phyloP scores from a whole-genome alignment of 495 filamentous ascomycete species.

The Neurospora sp. region DNA sequence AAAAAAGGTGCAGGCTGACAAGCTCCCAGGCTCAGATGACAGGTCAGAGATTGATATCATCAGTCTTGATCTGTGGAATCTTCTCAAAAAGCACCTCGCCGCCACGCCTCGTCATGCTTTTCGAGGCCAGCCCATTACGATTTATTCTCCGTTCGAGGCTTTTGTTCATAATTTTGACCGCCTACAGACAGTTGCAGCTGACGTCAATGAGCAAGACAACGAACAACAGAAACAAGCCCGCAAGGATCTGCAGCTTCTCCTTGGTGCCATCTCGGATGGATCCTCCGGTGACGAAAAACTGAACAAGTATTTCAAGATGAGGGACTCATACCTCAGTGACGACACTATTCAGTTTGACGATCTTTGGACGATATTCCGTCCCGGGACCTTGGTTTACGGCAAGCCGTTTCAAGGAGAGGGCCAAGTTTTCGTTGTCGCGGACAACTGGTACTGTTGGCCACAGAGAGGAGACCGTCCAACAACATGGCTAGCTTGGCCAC shows the following conservation, averaged over 20 bases:
- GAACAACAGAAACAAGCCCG: background rate
- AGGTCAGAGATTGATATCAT: background rate
- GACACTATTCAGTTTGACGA: slow-evolving; percentile 3
- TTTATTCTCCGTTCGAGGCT: background rate
- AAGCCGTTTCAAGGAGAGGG: background rate
- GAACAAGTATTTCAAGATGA: slow-evolving; percentile 1
- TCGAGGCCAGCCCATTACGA: background rate
- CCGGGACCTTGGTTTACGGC: background rate
- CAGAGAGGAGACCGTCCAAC: background rate
- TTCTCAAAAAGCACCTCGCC: background rate
- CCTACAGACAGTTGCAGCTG: background rate
- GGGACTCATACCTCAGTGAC: background rate
- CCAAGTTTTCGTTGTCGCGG: slow-evolving; percentile 2
- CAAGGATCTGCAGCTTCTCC: background rate
- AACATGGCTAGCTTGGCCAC: background rate
- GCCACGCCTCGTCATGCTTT: background rate
- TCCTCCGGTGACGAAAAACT: slow-evolving; percentile 5
- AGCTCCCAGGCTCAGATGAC: background rate
- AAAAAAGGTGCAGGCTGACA: background rate
- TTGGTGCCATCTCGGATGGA: background rate
- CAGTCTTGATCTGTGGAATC: background rate
- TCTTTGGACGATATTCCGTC: slow-evolving; percentile 4
- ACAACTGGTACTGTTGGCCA: background rate
- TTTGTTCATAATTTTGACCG: background rate
- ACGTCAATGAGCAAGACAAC: background rate